These are phyloP conservation scores for Fonsecaea erecta DNA, from an alignment of 2,329 filamentous ascomycete species.

Conservation along the genomic window DNA sequence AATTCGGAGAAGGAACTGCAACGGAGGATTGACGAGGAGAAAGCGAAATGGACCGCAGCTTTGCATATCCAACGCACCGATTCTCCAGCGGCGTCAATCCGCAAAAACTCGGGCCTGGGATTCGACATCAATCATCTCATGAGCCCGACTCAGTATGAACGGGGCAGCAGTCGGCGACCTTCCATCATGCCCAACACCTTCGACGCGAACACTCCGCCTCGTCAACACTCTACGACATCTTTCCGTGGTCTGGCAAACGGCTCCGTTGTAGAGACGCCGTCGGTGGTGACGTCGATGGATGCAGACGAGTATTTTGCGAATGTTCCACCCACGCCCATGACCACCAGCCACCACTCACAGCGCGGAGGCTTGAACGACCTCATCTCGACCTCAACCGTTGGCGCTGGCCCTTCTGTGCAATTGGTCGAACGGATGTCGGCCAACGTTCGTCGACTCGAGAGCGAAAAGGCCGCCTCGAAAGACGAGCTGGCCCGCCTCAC, in stretches of 20 bases:
- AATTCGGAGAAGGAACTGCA: constrained; percentile 61
- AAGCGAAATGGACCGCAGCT: constrained; percentile 60
- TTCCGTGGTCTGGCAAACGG: constrained; percentile 47
- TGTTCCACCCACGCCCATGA: constrained; percentile 44
- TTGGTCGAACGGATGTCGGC: constrained; percentile 96
- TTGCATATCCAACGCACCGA: constrained; percentile 46
- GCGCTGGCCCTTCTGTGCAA: constrained; percentile 89
- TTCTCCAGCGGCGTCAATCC: constrained; percentile 49
- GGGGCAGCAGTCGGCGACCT: constrained; percentile 49
- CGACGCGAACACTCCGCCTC: constrained; percentile 46
- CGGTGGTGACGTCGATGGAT: constrained; percentile 54
- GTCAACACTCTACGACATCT: constrained; percentile 54
- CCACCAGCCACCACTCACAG: constrained; percentile 44
- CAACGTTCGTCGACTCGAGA: constrained; percentile 86
- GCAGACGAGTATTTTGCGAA: constrained; percentile 52
- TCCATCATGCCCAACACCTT: constrained; percentile 43
- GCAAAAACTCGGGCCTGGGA: constrained; percentile 43
- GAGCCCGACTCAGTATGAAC: constrained; percentile 41
- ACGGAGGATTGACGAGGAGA: constrained; percentile 68
- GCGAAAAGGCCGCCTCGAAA: constrained; percentile 83
- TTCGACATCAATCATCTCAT: constrained; percentile 45
- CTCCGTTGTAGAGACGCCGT: constrained; percentile 50
- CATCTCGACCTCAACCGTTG: constrained; percentile 85
- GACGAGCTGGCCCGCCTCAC: constrained; percentile 83
- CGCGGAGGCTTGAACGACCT: constrained; percentile 76